Evolutionary conservation across 441 rosid genomes (phyloP).

Genomic region (Daphne laureola): DNA sequence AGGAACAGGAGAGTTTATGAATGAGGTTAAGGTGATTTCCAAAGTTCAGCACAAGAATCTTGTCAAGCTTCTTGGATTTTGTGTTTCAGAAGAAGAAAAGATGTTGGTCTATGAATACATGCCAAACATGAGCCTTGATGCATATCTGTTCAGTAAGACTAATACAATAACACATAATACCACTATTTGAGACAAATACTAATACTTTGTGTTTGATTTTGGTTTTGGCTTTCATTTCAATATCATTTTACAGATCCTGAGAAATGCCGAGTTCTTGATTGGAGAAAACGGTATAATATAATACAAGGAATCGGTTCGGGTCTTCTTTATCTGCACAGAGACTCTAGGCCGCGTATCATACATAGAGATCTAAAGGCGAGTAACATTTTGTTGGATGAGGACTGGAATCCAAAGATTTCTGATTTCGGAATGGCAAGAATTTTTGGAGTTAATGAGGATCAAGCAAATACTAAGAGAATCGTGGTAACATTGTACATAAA

Average conservation of each 20-base stretch:
- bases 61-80: slow-evolving; percentile 1
- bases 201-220: too few relatives aligned
- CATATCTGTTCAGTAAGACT: neutral
- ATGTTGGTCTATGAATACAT: slow-evolving; percentile 4
- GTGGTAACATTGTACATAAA: slow-evolving; percentile 39
- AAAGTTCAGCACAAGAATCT: slow-evolving; percentile 5
- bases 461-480: slow-evolving; percentile 41
- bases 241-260: slow-evolving; percentile 19
- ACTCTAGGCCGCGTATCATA: slow-evolving; percentile 50
- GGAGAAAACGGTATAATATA: slow-evolving; percentile 36
- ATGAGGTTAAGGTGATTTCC: slow-evolving; percentile 1
- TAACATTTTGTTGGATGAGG: slow-evolving; percentile 50
- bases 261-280: slow-evolving; percentile 21
- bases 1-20: slow-evolving; percentile 5
- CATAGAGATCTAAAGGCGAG: slow-evolving; percentile 60
- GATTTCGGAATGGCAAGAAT: slow-evolving; percentile 60
- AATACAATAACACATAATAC: too few relatives aligned
- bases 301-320: slow-evolving; percentile 50
- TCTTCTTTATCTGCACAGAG: slow-evolving; percentile 57
- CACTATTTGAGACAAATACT: too few relatives aligned
- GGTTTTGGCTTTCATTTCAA: too few relatives aligned
- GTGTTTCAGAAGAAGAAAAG: neutral
- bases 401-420: slow-evolving; percentile 47
- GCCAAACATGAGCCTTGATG: slow-evolving; percentile 8
- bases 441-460: slow-evolving; percentile 35